A percentile compares a stretch with the other conserved stretches of the same genome.
phyloP scores from a whole-genome alignment of 306 rosid species.

The Inga oerstediana region DNA sequence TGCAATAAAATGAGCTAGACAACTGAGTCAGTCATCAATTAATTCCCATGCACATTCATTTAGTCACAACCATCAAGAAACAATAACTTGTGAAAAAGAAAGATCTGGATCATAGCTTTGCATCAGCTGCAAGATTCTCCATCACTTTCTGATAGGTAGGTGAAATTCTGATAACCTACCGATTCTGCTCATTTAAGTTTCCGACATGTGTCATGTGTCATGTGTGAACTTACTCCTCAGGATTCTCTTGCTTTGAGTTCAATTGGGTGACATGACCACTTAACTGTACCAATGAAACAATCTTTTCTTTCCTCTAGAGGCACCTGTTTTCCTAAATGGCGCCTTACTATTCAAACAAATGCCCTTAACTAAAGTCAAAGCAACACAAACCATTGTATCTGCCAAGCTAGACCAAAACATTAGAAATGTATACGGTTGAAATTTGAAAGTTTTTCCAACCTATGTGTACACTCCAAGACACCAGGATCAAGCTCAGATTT shows the following conservation, averaged over 20 bases:
- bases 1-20: not conserved
- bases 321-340: not conserved
- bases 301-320: not conserved
- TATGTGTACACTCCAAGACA: conserved; percentile 22
- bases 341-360: not conserved
- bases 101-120: not conserved
- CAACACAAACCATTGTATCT: not conserved
- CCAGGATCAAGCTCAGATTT: not conserved
- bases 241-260: not conserved
- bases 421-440: not conserved
- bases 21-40: not conserved
- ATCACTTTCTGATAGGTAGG: not conserved
- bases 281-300: not conserved
- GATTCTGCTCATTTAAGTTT: not conserved
- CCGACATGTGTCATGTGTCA: not conserved
- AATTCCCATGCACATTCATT: not conserved
- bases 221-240: not conserved
- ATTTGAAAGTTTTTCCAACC: not conserved
- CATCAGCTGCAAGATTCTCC: not conserved
- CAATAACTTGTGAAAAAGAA: not conserved
- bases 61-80: not conserved
- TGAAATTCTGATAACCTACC: not conserved
- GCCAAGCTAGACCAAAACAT: not conserved
- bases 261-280: not conserved
- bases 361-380: conserved; percentile 29